Conservation (phyloP, 2,329 filamentous ascomycete species). For the Nakataea oryzae region DNA sequence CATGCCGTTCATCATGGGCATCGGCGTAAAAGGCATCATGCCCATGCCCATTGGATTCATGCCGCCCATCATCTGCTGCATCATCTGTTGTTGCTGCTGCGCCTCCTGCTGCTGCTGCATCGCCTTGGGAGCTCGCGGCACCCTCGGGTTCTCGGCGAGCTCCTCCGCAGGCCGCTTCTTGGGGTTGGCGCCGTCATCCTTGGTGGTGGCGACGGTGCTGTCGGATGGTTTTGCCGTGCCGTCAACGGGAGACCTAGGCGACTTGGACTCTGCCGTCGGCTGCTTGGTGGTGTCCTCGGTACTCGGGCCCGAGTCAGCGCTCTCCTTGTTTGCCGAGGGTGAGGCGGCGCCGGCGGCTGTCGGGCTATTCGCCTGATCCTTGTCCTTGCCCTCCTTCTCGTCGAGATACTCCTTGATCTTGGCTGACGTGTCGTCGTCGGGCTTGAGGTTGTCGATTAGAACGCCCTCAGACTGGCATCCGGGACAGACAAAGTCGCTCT, state of each 20-base stretch:
- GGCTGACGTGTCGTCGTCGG: constrained; percentile 67
- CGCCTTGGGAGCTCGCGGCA: constrained; percentile 54
- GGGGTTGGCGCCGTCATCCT: background rate
- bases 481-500: constrained; percentile 95
- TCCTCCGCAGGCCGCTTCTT: constrained; percentile 83
- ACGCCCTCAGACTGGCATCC: constrained; percentile 85
- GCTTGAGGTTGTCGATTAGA: constrained; percentile 79
- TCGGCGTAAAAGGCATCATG: constrained; percentile 17
- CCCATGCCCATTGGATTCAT: constrained; percentile 17
- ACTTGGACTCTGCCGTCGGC: constrained; percentile 5
- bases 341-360: constrained; percentile 19
- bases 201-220: background rate
- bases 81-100: constrained; percentile 30
- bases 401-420: constrained; percentile 69
- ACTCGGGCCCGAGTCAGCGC: background rate
- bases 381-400: constrained; percentile 36
- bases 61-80: constrained; percentile 32
- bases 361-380: constrained; percentile 31
- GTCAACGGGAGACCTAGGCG: constrained; percentile 15
- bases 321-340: constrained; percentile 9
- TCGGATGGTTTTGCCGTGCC: constrained; percentile 12
- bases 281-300: background rate
- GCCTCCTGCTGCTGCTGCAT: constrained; percentile 44
- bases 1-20: constrained; percentile 12
- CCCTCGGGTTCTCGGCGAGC: constrained; percentile 50